These are phyloP conservation scores for Flueggea neowawraea DNA, from an alignment of 441 rosid genomes.

Conservation along the genomic window DNA sequence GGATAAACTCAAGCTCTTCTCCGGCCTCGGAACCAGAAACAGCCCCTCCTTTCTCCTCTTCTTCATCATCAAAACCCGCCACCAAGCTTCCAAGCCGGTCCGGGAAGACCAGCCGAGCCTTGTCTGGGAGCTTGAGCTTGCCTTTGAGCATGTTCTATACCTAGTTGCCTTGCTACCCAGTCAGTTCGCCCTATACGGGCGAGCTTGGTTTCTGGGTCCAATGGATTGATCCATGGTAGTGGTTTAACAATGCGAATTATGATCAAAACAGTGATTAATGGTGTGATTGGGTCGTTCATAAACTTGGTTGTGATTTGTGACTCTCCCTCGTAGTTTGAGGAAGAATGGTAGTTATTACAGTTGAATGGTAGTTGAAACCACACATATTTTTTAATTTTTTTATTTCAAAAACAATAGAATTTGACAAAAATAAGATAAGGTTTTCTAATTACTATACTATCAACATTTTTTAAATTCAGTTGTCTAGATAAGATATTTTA, in stretches of 20 bases:
- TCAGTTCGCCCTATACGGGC: constrained; percentile 9
- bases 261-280: neutral
- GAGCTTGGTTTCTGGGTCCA: neutral
- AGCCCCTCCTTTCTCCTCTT: constrained; percentile 21
- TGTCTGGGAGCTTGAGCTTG: constrained; percentile 49
- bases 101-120: constrained; percentile 35
- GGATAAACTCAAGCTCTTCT: constrained; percentile 55
- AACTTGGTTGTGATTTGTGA: constrained; percentile 9
- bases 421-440: no score
- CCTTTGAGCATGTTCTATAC: constrained; percentile 42
- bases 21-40: constrained; percentile 37
- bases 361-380: constrained; percentile 33
- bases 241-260: neutral
- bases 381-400: no score
- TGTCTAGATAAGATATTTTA: no score
- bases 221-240: constrained; percentile 10
- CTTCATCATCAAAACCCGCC: constrained; percentile 25
- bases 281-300: neutral
- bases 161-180: constrained; percentile 1
- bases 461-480: no score
- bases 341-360: constrained; percentile 41
- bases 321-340: constrained; percentile 5
- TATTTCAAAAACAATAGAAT: no score
- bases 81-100: constrained; percentile 58
- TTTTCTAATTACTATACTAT: no score